Evolutionary conservation across 2,329 filamentous ascomycete species (phyloP).

Genomic region (Fusarium sublunatum): DNA sequence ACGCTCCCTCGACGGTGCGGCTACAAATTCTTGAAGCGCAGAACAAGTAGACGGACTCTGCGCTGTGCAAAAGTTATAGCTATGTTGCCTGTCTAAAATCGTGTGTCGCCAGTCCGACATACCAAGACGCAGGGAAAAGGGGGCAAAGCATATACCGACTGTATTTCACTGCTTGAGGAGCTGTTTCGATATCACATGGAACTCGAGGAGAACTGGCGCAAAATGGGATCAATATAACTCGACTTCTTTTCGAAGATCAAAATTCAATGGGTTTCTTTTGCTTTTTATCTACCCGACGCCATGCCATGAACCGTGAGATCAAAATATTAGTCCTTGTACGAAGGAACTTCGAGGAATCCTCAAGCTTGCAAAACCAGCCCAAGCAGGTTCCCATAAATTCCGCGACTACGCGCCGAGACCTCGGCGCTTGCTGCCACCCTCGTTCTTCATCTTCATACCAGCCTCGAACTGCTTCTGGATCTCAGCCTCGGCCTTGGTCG

Average conservation of each 20-base stretch:
- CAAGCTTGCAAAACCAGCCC: slow-evolving; percentile 2
- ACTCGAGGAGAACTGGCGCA: slow-evolving; percentile 46
- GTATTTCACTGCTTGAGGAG: slow-evolving; percentile 34
- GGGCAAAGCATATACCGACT: slow-evolving; percentile 14
- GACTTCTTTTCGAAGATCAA: slow-evolving; percentile 29
- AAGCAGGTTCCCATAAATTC: not conserved
- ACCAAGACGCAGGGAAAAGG: slow-evolving; percentile 12
- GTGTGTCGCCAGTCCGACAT: slow-evolving; percentile 12
- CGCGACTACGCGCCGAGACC: slow-evolving; percentile 63
- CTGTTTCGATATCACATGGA: slow-evolving; percentile 42
- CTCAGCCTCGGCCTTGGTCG: slow-evolving; percentile 60
- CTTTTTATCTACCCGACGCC: slow-evolving; percentile 48
- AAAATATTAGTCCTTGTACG: slow-evolving; percentile 21
- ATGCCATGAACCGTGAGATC: slow-evolving; percentile 35
- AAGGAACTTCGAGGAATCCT: slow-evolving; percentile 12
- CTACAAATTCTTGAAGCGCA: slow-evolving; percentile 12
- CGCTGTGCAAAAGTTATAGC: slow-evolving; percentile 12
- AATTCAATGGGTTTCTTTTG: slow-evolving; percentile 37
- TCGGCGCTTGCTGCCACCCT: slow-evolving; percentile 60
- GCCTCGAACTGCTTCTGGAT: slow-evolving; percentile 68
- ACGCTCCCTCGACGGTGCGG: slow-evolving; percentile 7
- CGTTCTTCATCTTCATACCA: slow-evolving; percentile 67
- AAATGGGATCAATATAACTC: slow-evolving; percentile 42
- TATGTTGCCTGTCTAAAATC: not conserved
- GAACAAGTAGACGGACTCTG: slow-evolving; percentile 7